Evolutionary conservation across 1,284 basidiomycete species (phyloP).

Genomic region (Trichosporon faecale): DNA sequence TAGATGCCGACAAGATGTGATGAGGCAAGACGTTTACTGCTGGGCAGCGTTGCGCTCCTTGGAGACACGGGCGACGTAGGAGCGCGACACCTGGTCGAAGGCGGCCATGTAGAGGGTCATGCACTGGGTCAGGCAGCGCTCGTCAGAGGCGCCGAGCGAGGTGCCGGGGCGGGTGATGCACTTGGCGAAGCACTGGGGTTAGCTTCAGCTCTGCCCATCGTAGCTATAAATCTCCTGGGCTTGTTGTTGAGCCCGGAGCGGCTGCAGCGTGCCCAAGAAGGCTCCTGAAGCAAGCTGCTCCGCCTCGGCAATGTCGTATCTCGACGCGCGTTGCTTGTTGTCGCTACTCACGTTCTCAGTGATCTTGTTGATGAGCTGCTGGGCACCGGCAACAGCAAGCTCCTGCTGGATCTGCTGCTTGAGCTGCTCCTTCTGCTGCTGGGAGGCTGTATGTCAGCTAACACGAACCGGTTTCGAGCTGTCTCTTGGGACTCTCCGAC

Average conservation of each 20-base stretch:
- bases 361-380: slow-evolving; percentile 53
- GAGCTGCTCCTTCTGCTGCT: slow-evolving; percentile 50
- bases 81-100: slow-evolving; percentile 51
- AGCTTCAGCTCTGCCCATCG: neutral
- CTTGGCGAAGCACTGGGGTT: slow-evolving; percentile 50
- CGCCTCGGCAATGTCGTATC: neutral
- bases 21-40: neutral
- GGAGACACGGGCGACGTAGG: slow-evolving; percentile 47
- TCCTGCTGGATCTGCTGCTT: slow-evolving; percentile 52
- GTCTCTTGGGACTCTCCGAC: neutral
- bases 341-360: slow-evolving; percentile 50
- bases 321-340: neutral
- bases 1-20: neutral
- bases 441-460: slow-evolving; percentile 38
- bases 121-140: slow-evolving; percentile 51
- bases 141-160: slow-evolving; percentile 44
- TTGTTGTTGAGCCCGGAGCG: no score
- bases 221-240: no score
- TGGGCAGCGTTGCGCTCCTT: slow-evolving; percentile 35
- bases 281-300: neutral
- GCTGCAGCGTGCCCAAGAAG: no score
- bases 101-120: slow-evolving; percentile 52
- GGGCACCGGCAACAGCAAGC: slow-evolving; percentile 51
- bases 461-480: no score
- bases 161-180: slow-evolving; percentile 47